phyloP scores from a whole-genome alignment of 306 rosid species.

The Quercus berberidifolia region DNA sequence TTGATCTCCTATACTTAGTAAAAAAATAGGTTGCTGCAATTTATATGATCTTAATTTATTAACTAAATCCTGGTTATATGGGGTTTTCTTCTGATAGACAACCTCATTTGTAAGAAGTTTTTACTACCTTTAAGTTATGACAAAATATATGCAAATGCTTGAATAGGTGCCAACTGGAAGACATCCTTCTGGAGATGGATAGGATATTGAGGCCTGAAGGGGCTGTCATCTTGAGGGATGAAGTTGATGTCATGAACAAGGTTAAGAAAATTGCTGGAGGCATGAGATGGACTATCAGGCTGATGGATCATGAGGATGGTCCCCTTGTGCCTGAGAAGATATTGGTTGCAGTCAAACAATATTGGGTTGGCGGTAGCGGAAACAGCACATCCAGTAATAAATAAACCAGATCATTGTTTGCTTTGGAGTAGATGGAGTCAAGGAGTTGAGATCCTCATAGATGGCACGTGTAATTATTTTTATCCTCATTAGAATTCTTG shows the following conservation, averaged over 20 bases:
- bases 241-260: conserved; percentile 72
- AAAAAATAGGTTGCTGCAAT: neutral
- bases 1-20: neutral
- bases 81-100: neutral
- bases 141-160: neutral
- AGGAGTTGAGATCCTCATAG: conserved; percentile 5
- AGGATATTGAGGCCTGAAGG: conserved; percentile 93
- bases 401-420: neutral
- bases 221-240: conserved; percentile 65
- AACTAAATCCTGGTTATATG: neutral
- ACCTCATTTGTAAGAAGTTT: neutral
- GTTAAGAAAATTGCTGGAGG: conserved; percentile 74
- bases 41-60: neutral
- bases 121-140: neutral
- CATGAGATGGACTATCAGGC: conserved; percentile 81
- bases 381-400: conserved; percentile 45
- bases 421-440: conserved; percentile 5
- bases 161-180: conserved; percentile 74
- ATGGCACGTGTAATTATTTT: conserved; percentile 8
- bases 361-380: conserved; percentile 64
- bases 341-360: conserved; percentile 67
- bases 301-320: conserved; percentile 94
- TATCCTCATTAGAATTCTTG: neutral
- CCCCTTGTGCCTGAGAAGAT: conserved; percentile 85
- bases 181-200: conserved; percentile 93